Evolutionary conservation across 1,139 yeast genomes (phyloP).

Genomic region (Blastobotrys indianensis): DNA sequence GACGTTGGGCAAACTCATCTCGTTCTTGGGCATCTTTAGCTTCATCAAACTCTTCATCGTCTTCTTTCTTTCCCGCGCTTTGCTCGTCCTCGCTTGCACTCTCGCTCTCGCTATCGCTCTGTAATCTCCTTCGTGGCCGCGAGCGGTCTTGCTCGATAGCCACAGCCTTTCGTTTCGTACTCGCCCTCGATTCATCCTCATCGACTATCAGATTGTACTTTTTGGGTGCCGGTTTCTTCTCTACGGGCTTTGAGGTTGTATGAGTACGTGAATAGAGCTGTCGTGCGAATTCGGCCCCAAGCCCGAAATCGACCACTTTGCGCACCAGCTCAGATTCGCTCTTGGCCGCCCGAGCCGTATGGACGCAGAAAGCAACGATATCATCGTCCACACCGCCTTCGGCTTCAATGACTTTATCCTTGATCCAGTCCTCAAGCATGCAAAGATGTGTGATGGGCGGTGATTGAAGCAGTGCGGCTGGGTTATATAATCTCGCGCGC

Average conservation of each 20-base stretch:
- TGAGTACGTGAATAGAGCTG: no score
- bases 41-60: slow-evolving; percentile 12
- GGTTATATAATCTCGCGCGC: no score
- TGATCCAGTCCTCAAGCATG: slow-evolving; percentile 21
- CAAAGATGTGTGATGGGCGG: no score
- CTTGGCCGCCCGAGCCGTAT: slow-evolving; percentile 28
- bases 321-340: slow-evolving; percentile 19
- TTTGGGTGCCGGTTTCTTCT: slow-evolving; percentile 4
- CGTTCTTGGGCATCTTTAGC: slow-evolving; percentile 5
- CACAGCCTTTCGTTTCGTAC: background rate
- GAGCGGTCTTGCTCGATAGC: slow-evolving; percentile 2
- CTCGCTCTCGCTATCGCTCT: slow-evolving; percentile 12
- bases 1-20: slow-evolving; percentile 1
- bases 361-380: slow-evolving; percentile 29
- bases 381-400: slow-evolving; percentile 30
- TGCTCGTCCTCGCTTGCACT: slow-evolving; percentile 13
- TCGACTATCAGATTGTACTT: slow-evolving; percentile 20
- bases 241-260: background rate
- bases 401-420: slow-evolving; percentile 24
- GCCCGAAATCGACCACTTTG: slow-evolving; percentile 28
- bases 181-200: slow-evolving; percentile 7
- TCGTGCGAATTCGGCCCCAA: slow-evolving; percentile 17
- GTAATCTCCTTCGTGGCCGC: slow-evolving; percentile 4
- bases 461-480: no score
- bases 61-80: slow-evolving; percentile 9